Evolutionary conservation across 768 basidiomycete species (phyloP), one percentile per base, ranked within the genome.

Genomic region (Phylloporus sp.): DNA sequence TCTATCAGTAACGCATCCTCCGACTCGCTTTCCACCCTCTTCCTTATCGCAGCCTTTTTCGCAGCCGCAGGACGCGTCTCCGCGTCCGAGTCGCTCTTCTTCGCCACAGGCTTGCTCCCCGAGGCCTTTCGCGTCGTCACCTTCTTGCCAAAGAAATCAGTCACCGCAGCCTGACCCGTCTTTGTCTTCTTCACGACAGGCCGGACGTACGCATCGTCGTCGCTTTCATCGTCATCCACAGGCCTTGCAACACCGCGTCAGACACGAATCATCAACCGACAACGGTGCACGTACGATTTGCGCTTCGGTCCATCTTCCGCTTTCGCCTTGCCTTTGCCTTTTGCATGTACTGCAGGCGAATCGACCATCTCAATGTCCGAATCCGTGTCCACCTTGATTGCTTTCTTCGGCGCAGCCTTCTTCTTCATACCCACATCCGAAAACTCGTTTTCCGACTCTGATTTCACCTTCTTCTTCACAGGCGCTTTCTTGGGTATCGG

Each of bases 91-190:
- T n/a, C n/a, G n/a, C n/a, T n/a, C n/a, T n/a, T n/a, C n/a, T n/a
- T n/a, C n/a, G n/a, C n/a, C n/a, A n/a, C n/a, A n/a, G 78, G 72
- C 69, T 79, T 81, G 59, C 69, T 80, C 60, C 75, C 74, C 22
- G 81, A 79, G 9, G 82, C 67, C 57, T 80, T 81, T 47, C 74
- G 71, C 22, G 61, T 62, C 6, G 67, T 61, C 26, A 72, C 54
- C 47, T 64, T 73, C 65, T 82, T 81, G 29, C 63, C 65, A 53
- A 84, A 82, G 71, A 83, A 85, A 57, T 84, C 81, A 5, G 77
- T 77, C 46, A 84, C 64, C 5, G 71, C 55, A 0, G 72, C 60
- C 45, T 77, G 71, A 9, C 58, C 28, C 18, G 61, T 57, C 39
- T 71, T 69, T 54, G 72, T 74, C 67, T 78, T 81, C 73, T 84